Base-by-base conservation (phyloP, 2,329 filamentous ascomycete species). In the Colletotrichum neosansevieriae region DNA sequence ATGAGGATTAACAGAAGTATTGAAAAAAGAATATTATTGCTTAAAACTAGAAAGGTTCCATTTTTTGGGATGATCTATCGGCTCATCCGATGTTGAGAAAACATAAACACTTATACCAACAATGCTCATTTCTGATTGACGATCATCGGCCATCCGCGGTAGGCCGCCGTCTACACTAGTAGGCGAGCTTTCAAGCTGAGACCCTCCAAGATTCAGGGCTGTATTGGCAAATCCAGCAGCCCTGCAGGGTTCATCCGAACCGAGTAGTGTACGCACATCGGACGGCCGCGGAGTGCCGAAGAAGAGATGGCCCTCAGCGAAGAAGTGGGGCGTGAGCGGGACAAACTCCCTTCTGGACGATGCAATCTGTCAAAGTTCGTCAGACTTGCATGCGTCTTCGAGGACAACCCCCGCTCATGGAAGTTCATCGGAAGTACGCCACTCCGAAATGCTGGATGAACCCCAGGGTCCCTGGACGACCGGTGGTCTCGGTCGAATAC, bases 251-350 rank as follows among this genome's bases (percentile, higher is more conserved):
- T 21, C 9, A 19, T 17, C 17, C 24, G n/a, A 32, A n/a, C 4
- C 15, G 19, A 13, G 9, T n/a, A n/a, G 12, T 17, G 40, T 49
- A 15, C 34, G n/a, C 38, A 24, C 13, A 2, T 6, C 64, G 59
- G 64, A 38, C 58, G 19, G 51, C 64, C 64, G 64, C 64, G 64
- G 64, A 44, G 3, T 36, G 24, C 64, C 64, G 64, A 67, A 29
- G 13, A 21, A 51, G 13, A 50, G 24, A 21, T 21, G 13, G 47
- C 29, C 29, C 6, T 24, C 4, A n/a, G 13, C 17, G 19, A 49
- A 29, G 3, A n/a, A 9, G 51, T 56, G 51, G 15, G 11, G 24
- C 13, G n/a, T 54, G 6, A 12, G 13, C 54, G 24, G 13, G 29
- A 51, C 21, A 12, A 2, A 51, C 4, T 24, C 4, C 24, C 24